These are phyloP conservation scores for Cryptococcus sp. DNA, from an alignment of 1,284 basidiomycete species.

Conservation along the genomic window DNA sequence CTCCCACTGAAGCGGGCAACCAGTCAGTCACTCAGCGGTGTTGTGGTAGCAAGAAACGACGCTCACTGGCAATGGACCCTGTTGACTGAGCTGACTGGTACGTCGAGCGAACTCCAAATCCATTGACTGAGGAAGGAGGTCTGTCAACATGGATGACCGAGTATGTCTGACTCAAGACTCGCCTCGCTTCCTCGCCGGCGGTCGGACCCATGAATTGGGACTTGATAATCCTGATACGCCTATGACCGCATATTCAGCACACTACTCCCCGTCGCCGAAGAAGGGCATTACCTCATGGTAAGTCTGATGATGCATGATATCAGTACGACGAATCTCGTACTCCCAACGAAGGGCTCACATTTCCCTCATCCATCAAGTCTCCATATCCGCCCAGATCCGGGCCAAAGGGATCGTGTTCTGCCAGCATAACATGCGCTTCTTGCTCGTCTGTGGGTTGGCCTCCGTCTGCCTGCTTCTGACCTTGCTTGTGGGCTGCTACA, in stretches of 20 bases:
- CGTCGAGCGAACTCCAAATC: slow-evolving; percentile 25
- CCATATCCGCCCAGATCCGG: not conserved
- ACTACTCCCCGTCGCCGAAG: not conserved
- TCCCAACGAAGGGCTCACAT: slow-evolving; percentile 4
- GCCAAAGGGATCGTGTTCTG: slow-evolving; percentile 3
- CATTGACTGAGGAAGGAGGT: slow-evolving; percentile 2
- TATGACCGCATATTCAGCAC: not conserved
- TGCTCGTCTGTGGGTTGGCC: not conserved
- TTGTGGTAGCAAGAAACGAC: not conserved
- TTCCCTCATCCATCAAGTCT: not conserved
- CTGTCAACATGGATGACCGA: not conserved
- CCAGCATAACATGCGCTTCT: not conserved
- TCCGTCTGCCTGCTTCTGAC: slow-evolving; percentile 6
- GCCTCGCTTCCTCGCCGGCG: slow-evolving; percentile 11
- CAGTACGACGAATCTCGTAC: not conserved
- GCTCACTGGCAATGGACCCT: slow-evolving; percentile 24
- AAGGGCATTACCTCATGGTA: slow-evolving; percentile 12
- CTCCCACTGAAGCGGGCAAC: slow-evolving; percentile 8
- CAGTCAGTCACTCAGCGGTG: not conserved
- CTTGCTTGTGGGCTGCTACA: slow-evolving; percentile 15
- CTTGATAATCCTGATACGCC: slow-evolving; percentile 14
- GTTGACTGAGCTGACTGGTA: slow-evolving; percentile 20
- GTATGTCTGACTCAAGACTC: not conserved
- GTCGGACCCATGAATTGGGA: slow-evolving; percentile 12
- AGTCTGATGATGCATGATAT: not conserved